These are phyloP conservation scores for Nepenthes alata DNA, from an alignment of 179 eudicot genomes.

Conservation along the genomic window DNA sequence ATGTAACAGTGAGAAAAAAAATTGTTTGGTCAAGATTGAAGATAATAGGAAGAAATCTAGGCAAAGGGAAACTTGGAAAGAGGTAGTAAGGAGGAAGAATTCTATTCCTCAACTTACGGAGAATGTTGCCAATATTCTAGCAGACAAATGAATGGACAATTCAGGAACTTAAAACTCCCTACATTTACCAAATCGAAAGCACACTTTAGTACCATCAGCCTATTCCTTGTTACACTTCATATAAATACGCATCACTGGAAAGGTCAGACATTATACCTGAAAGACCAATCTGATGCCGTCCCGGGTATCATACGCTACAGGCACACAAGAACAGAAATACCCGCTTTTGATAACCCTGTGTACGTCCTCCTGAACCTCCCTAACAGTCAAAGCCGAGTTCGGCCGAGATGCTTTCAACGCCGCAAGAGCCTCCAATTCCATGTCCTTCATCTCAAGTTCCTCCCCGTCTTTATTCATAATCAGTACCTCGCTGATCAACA, in stretches of 20 bases:
- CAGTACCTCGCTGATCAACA: slow-evolving; percentile 81
- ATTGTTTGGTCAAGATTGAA: too few relatives aligned
- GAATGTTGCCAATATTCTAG: too few relatives aligned
- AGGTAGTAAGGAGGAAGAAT: too few relatives aligned
- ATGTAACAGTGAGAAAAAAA: too few relatives aligned
- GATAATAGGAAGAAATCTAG: too few relatives aligned
- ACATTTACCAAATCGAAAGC: too few relatives aligned
- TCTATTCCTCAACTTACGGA: too few relatives aligned
- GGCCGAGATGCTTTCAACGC: slow-evolving; percentile 75
- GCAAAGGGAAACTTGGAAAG: too few relatives aligned
- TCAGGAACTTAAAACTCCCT: too few relatives aligned
- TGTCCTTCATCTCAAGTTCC: slow-evolving; percentile 73
- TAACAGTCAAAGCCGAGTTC: slow-evolving; percentile 69
- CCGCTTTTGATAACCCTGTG: slow-evolving; percentile 82
- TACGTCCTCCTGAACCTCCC: slow-evolving; percentile 94
- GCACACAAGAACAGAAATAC: slow-evolving; percentile 83
- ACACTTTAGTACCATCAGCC: too few relatives aligned
- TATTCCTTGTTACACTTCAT: too few relatives aligned
- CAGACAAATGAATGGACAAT: too few relatives aligned
- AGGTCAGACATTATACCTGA: slow-evolving; percentile 40
- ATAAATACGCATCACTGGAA: background rate
- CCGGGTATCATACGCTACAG: slow-evolving; percentile 86
- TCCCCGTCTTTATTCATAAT: slow-evolving; percentile 91
- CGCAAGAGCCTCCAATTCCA: slow-evolving; percentile 57
- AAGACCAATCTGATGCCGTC: slow-evolving; percentile 89